These are phyloP conservation scores for Sclerotinia spermophila DNA, from an alignment of 2,329 filamentous ascomycete genomes.

Conservation along the genomic window DNA sequence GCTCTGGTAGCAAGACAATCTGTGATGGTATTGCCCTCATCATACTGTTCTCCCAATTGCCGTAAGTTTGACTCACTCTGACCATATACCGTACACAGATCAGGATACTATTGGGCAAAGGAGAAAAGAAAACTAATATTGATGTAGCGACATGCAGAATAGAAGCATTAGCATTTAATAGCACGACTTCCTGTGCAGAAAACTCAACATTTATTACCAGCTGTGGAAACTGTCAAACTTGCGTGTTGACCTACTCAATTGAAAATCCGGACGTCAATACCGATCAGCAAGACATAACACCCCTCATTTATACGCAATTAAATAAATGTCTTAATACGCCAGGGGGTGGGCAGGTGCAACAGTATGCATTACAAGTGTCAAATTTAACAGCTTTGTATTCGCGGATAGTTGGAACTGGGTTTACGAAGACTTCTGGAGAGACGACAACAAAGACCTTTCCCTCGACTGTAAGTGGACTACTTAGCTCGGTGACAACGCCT, in stretches of 20 bases:
- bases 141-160: constrained; percentile 28
- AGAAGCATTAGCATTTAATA: constrained; percentile 24
- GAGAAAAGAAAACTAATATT: background rate
- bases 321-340: constrained; percentile 25
- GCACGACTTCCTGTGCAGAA: constrained; percentile 23
- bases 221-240: constrained; percentile 30
- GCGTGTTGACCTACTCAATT: constrained; percentile 26
- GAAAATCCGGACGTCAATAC: constrained; percentile 21
- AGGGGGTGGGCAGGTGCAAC: constrained; percentile 21
- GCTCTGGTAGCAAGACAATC: constrained; percentile 24
- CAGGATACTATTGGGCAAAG: background rate
- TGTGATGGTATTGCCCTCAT: constrained; percentile 21
- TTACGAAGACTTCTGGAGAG: background rate
- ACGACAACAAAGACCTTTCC: background rate
- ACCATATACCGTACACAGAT: background rate
- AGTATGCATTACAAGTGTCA: constrained; percentile 27
- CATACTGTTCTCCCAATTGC: constrained; percentile 31
- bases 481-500: background rate
- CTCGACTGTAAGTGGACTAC: background rate
- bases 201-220: constrained; percentile 30
- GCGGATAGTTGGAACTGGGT: background rate
- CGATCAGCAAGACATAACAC: constrained; percentile 2
- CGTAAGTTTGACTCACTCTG: constrained; percentile 24
- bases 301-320: constrained; percentile 20
- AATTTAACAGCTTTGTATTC: constrained; percentile 22